phyloP scores from a whole-genome alignment of 2,329 filamentous ascomycete genomes.

The Capronia coronata region DNA sequence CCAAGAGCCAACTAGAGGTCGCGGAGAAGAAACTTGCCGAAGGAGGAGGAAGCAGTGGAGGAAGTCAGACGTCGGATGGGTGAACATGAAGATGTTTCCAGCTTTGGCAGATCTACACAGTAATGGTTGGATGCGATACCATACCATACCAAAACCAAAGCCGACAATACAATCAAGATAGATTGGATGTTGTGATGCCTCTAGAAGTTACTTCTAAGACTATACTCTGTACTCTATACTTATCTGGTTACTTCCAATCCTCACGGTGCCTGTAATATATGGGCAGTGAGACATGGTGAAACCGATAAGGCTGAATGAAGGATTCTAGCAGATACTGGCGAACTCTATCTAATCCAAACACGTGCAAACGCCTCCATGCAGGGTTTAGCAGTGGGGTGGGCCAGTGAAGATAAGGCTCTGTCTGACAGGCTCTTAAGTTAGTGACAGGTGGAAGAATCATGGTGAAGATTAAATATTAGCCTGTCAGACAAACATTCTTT shows the following conservation, averaged over 20 bases:
- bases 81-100: background rate
- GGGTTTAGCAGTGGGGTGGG: background rate
- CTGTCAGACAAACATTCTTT: background rate
- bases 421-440: background rate
- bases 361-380: background rate
- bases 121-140: too few relatives aligned
- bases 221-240: too few relatives aligned
- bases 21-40: conserved; percentile 56
- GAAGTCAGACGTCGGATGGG: conserved; percentile 14
- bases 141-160: too few relatives aligned
- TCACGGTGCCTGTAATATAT: too few relatives aligned
- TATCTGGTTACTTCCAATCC: too few relatives aligned
- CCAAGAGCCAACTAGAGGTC: conserved; percentile 56
- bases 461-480: too few relatives aligned
- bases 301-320: background rate
- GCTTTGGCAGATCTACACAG: conserved; percentile 8
- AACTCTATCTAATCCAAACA: background rate
- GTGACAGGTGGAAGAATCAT: too few relatives aligned
- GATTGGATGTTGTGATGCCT: too few relatives aligned
- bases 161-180: too few relatives aligned
- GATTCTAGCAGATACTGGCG: conserved; percentile 1
- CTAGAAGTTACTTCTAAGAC: too few relatives aligned
- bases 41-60: conserved; percentile 21
- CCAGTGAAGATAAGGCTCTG: background rate
- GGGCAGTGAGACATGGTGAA: too few relatives aligned